phyloP scores from a whole-genome alignment of 441 rosid species.

The Euphorbia corollata region DNA sequence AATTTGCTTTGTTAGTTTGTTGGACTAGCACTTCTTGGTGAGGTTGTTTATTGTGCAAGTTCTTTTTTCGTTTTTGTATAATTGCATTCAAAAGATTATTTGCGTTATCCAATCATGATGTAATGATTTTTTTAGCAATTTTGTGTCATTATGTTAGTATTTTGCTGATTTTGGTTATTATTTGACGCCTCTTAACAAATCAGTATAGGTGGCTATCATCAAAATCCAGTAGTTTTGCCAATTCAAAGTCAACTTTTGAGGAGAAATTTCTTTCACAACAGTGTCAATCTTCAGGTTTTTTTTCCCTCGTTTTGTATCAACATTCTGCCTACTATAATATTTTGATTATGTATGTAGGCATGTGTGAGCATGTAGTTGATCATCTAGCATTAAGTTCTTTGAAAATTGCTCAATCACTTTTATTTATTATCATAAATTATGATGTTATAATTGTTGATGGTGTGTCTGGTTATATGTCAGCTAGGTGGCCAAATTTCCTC shows the following conservation, averaged over 20 bases:
- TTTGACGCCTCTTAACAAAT: slow-evolving; percentile 27
- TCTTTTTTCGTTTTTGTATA: background rate
- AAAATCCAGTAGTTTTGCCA: slow-evolving; percentile 55
- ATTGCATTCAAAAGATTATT: background rate
- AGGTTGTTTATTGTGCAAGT: background rate
- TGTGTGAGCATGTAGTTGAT: background rate
- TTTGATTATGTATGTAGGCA: background rate
- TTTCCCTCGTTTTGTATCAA: slow-evolving; percentile 14
- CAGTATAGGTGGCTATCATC: slow-evolving; percentile 99
- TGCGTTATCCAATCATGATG: background rate
- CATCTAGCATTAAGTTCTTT: background rate
- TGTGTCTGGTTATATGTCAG: slow-evolving; percentile 43
- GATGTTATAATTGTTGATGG: slow-evolving; percentile 8
- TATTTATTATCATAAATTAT: background rate
- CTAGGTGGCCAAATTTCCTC: slow-evolving; percentile 98
- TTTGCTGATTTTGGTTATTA: slow-evolving; percentile 20
- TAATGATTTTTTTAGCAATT: background rate
- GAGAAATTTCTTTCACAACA: slow-evolving; percentile 95
- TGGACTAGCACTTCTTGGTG: background rate
- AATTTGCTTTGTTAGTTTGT: too few species aligned
- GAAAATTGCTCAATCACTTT: background rate
- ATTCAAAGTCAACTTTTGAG: slow-evolving; percentile 75
- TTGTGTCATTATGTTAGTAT: slow-evolving; percentile 15
- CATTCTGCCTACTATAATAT: background rate
- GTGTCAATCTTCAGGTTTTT: slow-evolving; percentile 87